Evolutionary conservation across 257 asterid species (phyloP).

Genomic region (Echites panduratus): DNA sequence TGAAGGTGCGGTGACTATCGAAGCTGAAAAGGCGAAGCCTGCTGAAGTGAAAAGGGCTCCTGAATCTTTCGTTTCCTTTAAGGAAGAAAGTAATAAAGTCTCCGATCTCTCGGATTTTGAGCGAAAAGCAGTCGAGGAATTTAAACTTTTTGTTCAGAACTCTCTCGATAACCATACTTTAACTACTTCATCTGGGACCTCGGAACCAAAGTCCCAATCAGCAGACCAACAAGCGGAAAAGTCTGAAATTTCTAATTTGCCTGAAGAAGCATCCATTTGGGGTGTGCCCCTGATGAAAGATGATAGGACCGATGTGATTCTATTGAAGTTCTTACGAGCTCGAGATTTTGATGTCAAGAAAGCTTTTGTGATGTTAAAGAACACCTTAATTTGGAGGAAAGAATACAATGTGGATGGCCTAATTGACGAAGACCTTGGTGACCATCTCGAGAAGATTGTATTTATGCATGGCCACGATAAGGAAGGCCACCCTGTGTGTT

Average conservation of each 20-base stretch:
- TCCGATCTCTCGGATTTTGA: conserved; percentile 67
- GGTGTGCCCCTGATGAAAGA: conserved; percentile 71
- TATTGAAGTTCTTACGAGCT: conserved; percentile 83
- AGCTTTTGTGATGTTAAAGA: conserved; percentile 57
- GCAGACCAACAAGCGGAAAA: conserved; percentile 12
- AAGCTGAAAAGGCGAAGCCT: conserved; percentile 23
- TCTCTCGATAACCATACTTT: conserved; percentile 32
- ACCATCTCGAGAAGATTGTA: conserved; percentile 75
- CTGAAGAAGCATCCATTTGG: conserved; percentile 62
- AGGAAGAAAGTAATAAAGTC: conserved; percentile 63
- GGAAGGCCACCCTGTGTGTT: conserved; percentile 81
- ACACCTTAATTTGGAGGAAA: conserved; percentile 62
- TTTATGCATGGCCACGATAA: conserved; percentile 84
- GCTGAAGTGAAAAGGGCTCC: conserved; percentile 39
- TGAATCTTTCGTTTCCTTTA: conserved; percentile 46
- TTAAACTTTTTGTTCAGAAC: conserved; percentile 46
- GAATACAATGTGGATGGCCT: conserved; percentile 59
- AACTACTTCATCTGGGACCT: not conserved
- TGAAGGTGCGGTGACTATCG: conserved; percentile 22
- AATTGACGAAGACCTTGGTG: conserved; percentile 65
- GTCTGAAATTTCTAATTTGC: conserved; percentile 20
- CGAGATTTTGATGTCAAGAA: conserved; percentile 76
- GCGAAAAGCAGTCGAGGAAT: conserved; percentile 43
- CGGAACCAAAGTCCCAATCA: conserved; percentile 4
- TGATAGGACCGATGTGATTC: conserved; percentile 60